Conservation (phyloP, 805 yeast genomes). For the Metschnikowia henanensis region DNA sequence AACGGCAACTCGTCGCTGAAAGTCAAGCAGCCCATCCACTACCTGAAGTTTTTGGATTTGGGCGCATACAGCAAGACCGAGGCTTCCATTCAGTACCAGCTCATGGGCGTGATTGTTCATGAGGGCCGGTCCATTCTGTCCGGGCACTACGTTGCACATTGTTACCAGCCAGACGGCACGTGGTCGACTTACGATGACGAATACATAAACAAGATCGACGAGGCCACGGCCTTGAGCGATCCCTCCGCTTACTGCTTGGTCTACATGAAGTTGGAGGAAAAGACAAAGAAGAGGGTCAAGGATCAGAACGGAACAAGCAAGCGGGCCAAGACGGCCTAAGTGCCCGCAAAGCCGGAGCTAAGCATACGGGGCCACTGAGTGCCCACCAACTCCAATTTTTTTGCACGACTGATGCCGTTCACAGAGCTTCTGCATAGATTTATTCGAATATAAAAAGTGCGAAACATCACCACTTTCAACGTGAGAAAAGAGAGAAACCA, state of each 20-base stretch:
- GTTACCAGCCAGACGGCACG: conserved; percentile 86
- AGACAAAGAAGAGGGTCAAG: conserved; percentile 20
- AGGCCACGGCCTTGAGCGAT: conserved; percentile 73
- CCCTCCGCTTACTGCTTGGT: conserved; percentile 89
- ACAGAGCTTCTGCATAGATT: conserved; percentile 7
- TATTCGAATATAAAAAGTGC: conserved; percentile 6
- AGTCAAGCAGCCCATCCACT: conserved; percentile 82
- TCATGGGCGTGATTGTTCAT: conserved; percentile 85
- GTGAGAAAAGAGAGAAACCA: background rate
- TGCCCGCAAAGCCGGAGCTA: background rate
- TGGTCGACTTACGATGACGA: conserved; percentile 98
- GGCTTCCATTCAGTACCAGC: conserved; percentile 48
- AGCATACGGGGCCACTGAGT: too few relatives aligned
- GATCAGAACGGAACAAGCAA: background rate
- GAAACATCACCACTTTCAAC: background rate
- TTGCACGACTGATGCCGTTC: too few relatives aligned
- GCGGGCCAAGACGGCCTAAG: conserved; percentile 2
- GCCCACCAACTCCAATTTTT: background rate
- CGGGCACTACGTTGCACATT: conserved; percentile 91
- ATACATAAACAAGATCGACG: conserved; percentile 69
- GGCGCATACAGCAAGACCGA: conserved; percentile 47
- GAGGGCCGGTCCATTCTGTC: conserved; percentile 91
- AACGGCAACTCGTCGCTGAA: conserved; percentile 78
- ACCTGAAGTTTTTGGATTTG: conserved; percentile 75
- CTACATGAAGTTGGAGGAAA: conserved; percentile 75